Evolutionary conservation across 2,329 filamentous ascomycete genomes (phyloP).

Genomic region (Tolypocladium nubicola): DNA sequence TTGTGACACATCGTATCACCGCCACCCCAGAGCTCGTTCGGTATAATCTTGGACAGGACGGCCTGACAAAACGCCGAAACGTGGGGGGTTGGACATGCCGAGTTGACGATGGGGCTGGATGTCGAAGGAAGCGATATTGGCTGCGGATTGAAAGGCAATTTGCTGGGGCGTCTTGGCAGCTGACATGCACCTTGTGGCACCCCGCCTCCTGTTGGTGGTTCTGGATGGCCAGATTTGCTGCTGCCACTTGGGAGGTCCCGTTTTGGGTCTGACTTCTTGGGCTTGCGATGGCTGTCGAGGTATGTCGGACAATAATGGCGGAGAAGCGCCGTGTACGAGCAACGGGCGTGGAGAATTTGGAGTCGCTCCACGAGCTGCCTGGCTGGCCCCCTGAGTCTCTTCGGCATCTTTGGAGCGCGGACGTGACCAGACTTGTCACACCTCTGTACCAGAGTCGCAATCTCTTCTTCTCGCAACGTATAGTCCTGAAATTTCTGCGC

Average conservation of each 20-base stretch:
- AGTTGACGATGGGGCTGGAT: conserved; percentile 44
- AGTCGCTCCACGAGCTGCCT: conserved; percentile 54
- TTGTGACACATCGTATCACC: conserved; percentile 47
- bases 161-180: conserved; percentile 1
- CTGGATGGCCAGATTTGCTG: not conserved
- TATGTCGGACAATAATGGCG: conserved; percentile 65
- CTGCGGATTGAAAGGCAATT: conserved; percentile 3
- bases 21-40: conserved; percentile 62
- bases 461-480: conserved; percentile 75
- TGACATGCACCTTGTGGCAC: not conserved
- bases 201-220: not conserved
- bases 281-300: conserved; percentile 11
- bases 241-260: not conserved
- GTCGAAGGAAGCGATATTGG: not conserved
- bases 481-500: conserved; percentile 74
- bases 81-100: conserved; percentile 54
- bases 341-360: conserved; percentile 60
- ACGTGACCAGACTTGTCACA: conserved; percentile 5
- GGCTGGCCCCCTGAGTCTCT: conserved; percentile 54
- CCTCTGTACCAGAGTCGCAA: conserved; percentile 26
- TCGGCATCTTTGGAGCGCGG: conserved; percentile 37
- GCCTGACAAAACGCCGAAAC: conserved; percentile 85
- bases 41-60: conserved; percentile 61
- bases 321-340: conserved; percentile 70
- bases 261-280: not conserved